Evolutionary conservation across 2,329 filamentous ascomycete species (phyloP), one percentile per base, ranked within the genome.

Genomic region (Beauveria australis): DNA sequence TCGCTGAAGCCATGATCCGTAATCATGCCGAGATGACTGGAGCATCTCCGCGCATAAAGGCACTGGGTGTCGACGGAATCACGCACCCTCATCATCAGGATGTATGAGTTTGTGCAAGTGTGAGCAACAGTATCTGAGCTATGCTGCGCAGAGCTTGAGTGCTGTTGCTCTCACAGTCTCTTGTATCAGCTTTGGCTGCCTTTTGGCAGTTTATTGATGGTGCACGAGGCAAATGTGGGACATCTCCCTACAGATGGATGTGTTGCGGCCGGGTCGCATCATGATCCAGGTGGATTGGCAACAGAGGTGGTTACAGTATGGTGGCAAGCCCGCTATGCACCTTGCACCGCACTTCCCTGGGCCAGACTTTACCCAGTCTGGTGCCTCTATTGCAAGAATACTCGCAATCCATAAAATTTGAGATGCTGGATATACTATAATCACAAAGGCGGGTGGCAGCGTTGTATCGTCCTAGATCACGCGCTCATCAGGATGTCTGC

Each of bases 1-100:
- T 71, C 68, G 61, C 67, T 62, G 55, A 69, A 66, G 65, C 61
- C 62, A 67, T 69, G 70, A 74, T 74, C 71, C 68, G 68, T 74
- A 69, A 70, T 70, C 67, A 67, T 65, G 65, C 67, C 64, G 64
- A 65, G 67, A 69, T 74, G 77, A 76, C 76, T 66, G 75, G 72
- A 64, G 74, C 77, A 72, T 70, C 54, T 65, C 66, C 66, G 64
- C 64, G 67, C 70, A 69, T 67, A 71, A 70, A 70, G 76, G 73
- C 77, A 78, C 76, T 75, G 75, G 74, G 63, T 79, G 77, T 76
- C 74, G 70, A 75, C 72, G 73, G 71, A 69, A 71, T 67, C 66
- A 69, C 66, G 66, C 67, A 67, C 63, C 60, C 63, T 63, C 53
- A 33, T 33, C 57, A 62, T 60, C 61, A 43, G 61, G 61, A 60